Evolutionary conservation across 2,329 filamentous ascomycete genomes (phyloP), one percentile per base, ranked within the genome.

Genomic region (Fusarium graminum): DNA sequence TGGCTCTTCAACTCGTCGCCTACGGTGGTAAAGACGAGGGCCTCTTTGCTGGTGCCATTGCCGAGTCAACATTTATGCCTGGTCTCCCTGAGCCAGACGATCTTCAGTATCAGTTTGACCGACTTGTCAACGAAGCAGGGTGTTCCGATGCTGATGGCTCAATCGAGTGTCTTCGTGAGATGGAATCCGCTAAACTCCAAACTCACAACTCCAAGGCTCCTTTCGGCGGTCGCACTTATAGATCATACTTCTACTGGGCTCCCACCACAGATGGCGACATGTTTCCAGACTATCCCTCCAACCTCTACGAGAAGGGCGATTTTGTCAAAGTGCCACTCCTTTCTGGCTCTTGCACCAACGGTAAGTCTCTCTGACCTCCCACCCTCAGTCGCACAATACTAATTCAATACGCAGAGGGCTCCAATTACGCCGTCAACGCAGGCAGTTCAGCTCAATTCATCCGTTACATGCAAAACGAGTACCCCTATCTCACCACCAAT

Each of bases 1-100:
- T 89, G 1, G 80, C 81, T 4, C 77, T 86, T 61, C 85, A 87
- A 54, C 73, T 87, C 4, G 75, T 79, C 1, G 81, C 83, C 2
- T 80, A 82, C 59, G 79, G 78, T 25, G 82, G 80, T 12, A 79
- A 78, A 22, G 73, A 83, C 59, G 80, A 83, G 19, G 45, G 67
- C 6, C 78, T 85, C 25, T 86, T 85, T 65, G 74, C 75, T 1
- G 83, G 80, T 7, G 82, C 75, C 53, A 79, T 84, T 17, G 73
- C 78, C 22, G 80, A 85, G 69, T 83, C 82, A 13, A 72, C 81
- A 7, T 86, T 85, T 73, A 81, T 83, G 67, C 84, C 83, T 7
- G 77, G 80, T 1, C 83, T 84, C 58, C 81, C 81, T 0, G 74
- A 71, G 7, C 76, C 82, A 2, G 49, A 70, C 1, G 80, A 84